Evolutionary conservation across 2,329 filamentous ascomycete genomes (phyloP).

Genomic region (Claviceps sp.): DNA sequence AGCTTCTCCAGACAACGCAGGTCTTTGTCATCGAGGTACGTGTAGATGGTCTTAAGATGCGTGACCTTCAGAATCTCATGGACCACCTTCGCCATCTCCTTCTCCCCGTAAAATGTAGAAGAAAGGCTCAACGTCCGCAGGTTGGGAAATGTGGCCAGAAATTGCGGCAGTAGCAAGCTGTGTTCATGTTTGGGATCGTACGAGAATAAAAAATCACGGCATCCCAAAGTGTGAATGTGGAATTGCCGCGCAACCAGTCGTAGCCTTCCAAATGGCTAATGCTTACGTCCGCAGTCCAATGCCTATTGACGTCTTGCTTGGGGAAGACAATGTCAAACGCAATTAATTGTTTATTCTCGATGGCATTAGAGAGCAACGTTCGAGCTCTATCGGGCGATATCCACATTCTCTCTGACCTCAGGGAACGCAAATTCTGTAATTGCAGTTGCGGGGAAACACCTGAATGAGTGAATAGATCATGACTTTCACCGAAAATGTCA

Average conservation of each 20-base stretch:
- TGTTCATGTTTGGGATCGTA: slow-evolving; percentile 14
- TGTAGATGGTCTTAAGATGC: slow-evolving; percentile 20
- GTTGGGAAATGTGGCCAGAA: slow-evolving; percentile 23
- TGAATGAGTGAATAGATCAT: background rate
- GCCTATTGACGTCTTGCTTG: background rate
- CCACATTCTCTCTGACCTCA: slow-evolving; percentile 16
- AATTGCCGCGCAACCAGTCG: slow-evolving; percentile 22
- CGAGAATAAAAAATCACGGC: slow-evolving; percentile 23
- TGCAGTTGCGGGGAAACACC: slow-evolving; percentile 5
- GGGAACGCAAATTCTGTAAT: slow-evolving; percentile 14
- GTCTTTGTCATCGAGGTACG: slow-evolving; percentile 14
- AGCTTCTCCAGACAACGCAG: slow-evolving; percentile 13
- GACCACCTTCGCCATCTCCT: slow-evolving; percentile 17
- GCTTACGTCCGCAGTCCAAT: slow-evolving; percentile 12
- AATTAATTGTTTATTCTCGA: slow-evolving; percentile 17
- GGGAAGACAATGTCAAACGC: slow-evolving; percentile 25
- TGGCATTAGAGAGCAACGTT: slow-evolving; percentile 12
- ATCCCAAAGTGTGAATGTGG: slow-evolving; percentile 20
- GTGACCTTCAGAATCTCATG: slow-evolving; percentile 18
- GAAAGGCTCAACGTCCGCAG: slow-evolving; percentile 23
- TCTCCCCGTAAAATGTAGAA: slow-evolving; percentile 16
- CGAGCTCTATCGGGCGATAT: slow-evolving; percentile 13
- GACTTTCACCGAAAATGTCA: slow-evolving; percentile 4
- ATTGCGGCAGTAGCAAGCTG: slow-evolving; percentile 19
- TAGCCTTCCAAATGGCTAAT: slow-evolving; percentile 17